These are phyloP conservation scores for Silybum marianum DNA, from an alignment of 129 eudicot genomes.

Conservation along the genomic window DNA sequence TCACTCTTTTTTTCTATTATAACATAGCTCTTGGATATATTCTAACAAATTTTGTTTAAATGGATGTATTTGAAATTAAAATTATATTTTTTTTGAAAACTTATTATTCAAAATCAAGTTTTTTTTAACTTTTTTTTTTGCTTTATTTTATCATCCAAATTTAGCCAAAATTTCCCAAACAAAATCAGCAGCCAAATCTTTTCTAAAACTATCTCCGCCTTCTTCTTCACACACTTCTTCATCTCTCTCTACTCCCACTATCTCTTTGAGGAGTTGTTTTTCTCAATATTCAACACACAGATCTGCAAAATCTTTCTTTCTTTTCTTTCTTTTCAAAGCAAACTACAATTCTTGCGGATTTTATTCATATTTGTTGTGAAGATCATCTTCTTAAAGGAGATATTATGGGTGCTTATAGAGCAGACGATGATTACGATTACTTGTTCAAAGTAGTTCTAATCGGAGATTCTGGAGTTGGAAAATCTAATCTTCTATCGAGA, in stretches of 20 bases:
- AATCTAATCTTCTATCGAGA: slow-evolving; percentile 53
- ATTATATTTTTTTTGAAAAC: too few species aligned
- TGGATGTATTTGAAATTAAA: too few species aligned
- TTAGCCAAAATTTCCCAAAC: background rate
- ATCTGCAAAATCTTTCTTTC: slow-evolving; percentile 16
- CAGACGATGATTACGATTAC: slow-evolving; percentile 63
- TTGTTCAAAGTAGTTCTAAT: slow-evolving; percentile 59
- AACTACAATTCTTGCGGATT: background rate
- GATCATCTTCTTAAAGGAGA: background rate
- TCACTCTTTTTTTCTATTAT: too few species aligned
- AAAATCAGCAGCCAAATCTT: slow-evolving; percentile 15
- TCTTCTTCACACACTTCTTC: too few species aligned
- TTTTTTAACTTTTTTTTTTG: too few species aligned
- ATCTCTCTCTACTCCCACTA: too few species aligned
- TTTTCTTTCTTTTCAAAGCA: too few species aligned
- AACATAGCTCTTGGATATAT: too few species aligned
- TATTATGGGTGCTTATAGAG: slow-evolving; percentile 56
- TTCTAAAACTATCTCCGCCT: slow-evolving; percentile 24
- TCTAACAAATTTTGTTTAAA: too few species aligned
- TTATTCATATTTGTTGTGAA: background rate
- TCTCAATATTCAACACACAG: slow-evolving; percentile 19
- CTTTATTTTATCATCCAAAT: too few species aligned
- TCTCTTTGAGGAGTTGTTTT: background rate
- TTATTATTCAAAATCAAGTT: too few species aligned
- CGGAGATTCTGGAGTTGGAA: slow-evolving; percentile 62